A percentile compares a stretch with the other conserved stretches of the same genome.
phyloP scores from a whole-genome alignment of 1,284 basidiomycete species.

The Veloboletus limbatus region DNA sequence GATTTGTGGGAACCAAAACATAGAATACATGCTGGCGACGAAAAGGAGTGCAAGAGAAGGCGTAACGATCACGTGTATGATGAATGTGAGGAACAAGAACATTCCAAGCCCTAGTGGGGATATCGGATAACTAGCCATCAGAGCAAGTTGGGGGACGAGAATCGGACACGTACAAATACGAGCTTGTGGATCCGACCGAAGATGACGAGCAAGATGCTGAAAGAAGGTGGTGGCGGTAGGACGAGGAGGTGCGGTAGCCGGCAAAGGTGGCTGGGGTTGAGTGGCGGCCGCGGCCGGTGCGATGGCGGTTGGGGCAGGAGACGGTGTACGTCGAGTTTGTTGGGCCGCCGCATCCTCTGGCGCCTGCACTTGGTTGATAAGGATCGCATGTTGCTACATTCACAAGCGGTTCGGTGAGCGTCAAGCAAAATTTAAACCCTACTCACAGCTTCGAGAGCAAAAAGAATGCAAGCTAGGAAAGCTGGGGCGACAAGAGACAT shows the following conservation, averaged over 20 bases:
- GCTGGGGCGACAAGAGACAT: constrained; percentile 79
- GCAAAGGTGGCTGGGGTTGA: constrained; percentile 19
- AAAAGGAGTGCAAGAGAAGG: constrained; percentile 70
- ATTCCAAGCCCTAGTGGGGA: constrained; percentile 57
- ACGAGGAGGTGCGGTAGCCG: constrained; percentile 15
- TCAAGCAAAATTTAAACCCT: not conserved
- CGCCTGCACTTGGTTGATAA: constrained; percentile 79
- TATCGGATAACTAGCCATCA: not conserved
- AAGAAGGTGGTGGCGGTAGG: constrained; percentile 38
- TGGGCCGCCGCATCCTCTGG: constrained; percentile 59
- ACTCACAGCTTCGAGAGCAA: constrained; percentile 72
- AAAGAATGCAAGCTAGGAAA: constrained; percentile 70
- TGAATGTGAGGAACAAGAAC: constrained; percentile 63
- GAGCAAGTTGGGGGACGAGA: not conserved
- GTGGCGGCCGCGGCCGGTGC: not conserved
- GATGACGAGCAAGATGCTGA: constrained; percentile 51
- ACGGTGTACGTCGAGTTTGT: constrained; percentile 15
- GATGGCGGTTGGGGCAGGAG: constrained; percentile 7
- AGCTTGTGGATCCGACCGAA: constrained; percentile 68
- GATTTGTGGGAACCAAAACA: constrained; percentile 84
- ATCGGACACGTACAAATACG: constrained; percentile 54
- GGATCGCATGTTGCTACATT: constrained; percentile 76
- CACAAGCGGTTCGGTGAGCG: not conserved
- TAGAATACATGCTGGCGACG: constrained; percentile 69
- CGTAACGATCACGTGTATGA: constrained; percentile 72